Evolutionary conservation across 2,329 filamentous ascomycete genomes (phyloP).

Genomic region (Colletotrichum lini): DNA sequence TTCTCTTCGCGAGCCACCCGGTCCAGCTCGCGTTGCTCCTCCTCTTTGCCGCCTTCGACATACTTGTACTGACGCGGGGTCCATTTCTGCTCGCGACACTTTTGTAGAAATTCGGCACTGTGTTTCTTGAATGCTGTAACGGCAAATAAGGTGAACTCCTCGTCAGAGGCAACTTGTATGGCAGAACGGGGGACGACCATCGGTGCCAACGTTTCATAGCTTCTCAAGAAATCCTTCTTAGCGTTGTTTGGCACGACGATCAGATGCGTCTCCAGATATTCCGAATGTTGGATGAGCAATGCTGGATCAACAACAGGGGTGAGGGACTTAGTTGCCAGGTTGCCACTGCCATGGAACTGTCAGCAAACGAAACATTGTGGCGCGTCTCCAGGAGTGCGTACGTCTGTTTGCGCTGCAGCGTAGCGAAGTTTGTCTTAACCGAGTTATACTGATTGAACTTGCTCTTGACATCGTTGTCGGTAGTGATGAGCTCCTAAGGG

Average conservation of each 20-base stretch:
- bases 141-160: constrained; percentile 90
- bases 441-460: constrained; percentile 97
- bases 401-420: constrained; percentile 90
- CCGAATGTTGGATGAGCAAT: constrained; percentile 87
- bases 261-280: constrained; percentile 97
- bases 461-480: constrained; percentile 95
- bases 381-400: constrained; percentile 57
- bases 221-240: constrained; percentile 89
- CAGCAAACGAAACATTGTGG: constrained; percentile 31
- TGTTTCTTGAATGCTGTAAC: constrained; percentile 96
- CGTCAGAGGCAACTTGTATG: constrained; percentile 83
- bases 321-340: constrained; percentile 93
- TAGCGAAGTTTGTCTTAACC: constrained; percentile 86
- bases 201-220: constrained; percentile 88
- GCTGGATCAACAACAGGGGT: constrained; percentile 88
- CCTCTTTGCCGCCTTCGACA: constrained; percentile 89
- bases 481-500: constrained; percentile 83
- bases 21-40: constrained; percentile 89
- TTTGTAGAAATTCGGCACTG: constrained; percentile 88
- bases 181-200: constrained; percentile 97
- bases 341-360: constrained; percentile 72
- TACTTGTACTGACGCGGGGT: constrained; percentile 95
- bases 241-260: constrained; percentile 86
- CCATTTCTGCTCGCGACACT: constrained; percentile 94
- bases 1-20: constrained; percentile 86